Conservation (phyloP, 345 rosid genomes). For the Geranium brycei region DNA sequence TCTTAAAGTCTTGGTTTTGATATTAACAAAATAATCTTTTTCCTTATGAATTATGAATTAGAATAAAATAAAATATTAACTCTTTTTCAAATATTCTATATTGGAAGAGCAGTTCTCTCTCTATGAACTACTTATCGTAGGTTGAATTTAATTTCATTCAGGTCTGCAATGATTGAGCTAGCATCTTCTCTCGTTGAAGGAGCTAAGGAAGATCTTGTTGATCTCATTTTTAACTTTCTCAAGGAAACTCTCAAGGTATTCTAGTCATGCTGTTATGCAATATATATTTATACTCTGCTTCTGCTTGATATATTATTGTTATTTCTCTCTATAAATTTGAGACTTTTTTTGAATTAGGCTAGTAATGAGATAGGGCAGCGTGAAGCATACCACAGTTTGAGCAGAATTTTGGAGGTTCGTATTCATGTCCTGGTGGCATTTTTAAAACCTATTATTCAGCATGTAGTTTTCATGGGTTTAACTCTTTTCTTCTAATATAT, state of each 20-base stretch:
- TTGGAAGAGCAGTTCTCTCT: not conserved
- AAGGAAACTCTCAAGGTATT: constrained; percentile 50
- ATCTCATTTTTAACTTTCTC: constrained; percentile 48
- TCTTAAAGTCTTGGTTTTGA: no score
- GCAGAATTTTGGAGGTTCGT: constrained; percentile 60
- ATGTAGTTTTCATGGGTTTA: constrained; percentile 8
- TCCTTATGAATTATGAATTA: no score
- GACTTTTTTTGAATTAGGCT: constrained; percentile 28
- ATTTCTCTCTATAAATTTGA: constrained; percentile 3
- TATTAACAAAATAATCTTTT: no score
- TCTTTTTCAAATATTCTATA: no score
- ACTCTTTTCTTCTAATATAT: constrained; percentile 9
- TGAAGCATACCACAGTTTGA: constrained; percentile 58
- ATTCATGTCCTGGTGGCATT: constrained; percentile 5
- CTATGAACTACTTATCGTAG: not conserved
- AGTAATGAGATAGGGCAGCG: constrained; percentile 35
- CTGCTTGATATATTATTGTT: not conserved
- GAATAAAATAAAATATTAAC: no score
- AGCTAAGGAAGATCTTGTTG: constrained; percentile 56
- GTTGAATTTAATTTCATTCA: constrained; percentile 9
- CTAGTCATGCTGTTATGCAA: not conserved
- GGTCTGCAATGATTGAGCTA: constrained; percentile 47
- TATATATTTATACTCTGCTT: not conserved
- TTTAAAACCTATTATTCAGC: constrained; percentile 4
- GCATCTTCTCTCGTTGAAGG: constrained; percentile 67